Percentiles rank a stretch among this genome's conserved stretches.
phyloP scores from a whole-genome alignment of 2,329 filamentous ascomycete species.

The Sporothrix pseudoabietina region DNA sequence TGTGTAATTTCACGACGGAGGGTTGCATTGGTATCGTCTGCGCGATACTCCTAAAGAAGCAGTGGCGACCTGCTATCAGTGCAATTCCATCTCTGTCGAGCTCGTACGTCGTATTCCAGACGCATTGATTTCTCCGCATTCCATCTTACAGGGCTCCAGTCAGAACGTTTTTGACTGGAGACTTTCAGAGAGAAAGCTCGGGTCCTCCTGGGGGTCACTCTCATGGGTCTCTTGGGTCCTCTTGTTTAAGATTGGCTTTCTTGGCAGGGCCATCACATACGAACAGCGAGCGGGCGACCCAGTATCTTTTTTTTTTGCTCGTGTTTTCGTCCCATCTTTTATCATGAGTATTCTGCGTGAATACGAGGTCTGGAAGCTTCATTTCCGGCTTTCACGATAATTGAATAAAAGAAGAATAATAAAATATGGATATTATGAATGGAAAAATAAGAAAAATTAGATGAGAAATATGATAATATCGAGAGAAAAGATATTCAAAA shows the following conservation, averaged over 20 bases:
- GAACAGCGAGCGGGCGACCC: background rate
- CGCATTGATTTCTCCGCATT: background rate
- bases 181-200: background rate
- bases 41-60: background rate
- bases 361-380: background rate
- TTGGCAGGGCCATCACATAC: conserved; percentile 12
- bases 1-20: background rate
- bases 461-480: background rate
- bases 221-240: background rate
- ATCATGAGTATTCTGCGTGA: background rate
- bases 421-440: background rate
- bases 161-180: background rate
- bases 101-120: background rate
- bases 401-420: no score
- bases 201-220: background rate
- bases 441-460: background rate
- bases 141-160: background rate
- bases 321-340: background rate
- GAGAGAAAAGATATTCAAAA: background rate
- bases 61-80: background rate
- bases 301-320: background rate
- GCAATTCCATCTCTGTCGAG: background rate
- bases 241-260: conserved; percentile 21
- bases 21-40: conserved; percentile 10
- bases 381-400: background rate